Evolutionary conservation across 1,284 basidiomycete species (phyloP), one percentile per base, ranked within the genome.

Genomic region (Puccinia polysora): DNA sequence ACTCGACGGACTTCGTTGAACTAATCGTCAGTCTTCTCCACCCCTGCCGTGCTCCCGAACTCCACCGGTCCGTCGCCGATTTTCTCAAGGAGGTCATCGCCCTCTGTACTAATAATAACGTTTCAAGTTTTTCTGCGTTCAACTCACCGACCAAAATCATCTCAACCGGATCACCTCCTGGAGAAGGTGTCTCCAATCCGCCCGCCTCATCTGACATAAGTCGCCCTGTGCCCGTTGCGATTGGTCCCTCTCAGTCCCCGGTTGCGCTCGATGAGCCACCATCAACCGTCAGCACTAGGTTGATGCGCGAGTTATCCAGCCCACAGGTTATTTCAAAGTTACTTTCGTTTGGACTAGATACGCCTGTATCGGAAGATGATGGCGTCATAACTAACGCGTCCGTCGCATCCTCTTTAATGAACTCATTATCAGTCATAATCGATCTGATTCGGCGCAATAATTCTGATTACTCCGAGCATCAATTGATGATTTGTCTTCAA

Each of bases 371-470:
- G 58, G 56, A 71, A 32, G 59, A 55, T 3, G 63, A 56, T 34
- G 25, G 20, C 14, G 43, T 63, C n/a, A 88, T 89, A 0, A 87
- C 86, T 32, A 81, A 86, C 18, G 88, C 90, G 71, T 88, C 88
- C 0, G 85, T 87, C n/a, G 87, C 88, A 0, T 97, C 94, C 4
- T 92, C 92, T 0, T 86, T 97, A 55, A 85, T 90, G 36, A 88
- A 92, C 74, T 89, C 91, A 30, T 89, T 95, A 76, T 89, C 89
- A 63, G 87, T 98, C 77, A 84, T 97, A 75, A 90, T 97, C 77
- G 96, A 99, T 80, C 85, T 99, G 45, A 97, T 99, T 76, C 86
- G 96, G 69, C 94, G 97, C 80, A 98, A 98, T 81, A 98, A 98
- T 81, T 95, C 93, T 65, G 95, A 99, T 80, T 97, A 94, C 80